A percentile compares a stretch with the other conserved stretches of the same genome.
Conservation (phyloP, 140 eudicot genomes). For the Eryngium alpinum region DNA sequence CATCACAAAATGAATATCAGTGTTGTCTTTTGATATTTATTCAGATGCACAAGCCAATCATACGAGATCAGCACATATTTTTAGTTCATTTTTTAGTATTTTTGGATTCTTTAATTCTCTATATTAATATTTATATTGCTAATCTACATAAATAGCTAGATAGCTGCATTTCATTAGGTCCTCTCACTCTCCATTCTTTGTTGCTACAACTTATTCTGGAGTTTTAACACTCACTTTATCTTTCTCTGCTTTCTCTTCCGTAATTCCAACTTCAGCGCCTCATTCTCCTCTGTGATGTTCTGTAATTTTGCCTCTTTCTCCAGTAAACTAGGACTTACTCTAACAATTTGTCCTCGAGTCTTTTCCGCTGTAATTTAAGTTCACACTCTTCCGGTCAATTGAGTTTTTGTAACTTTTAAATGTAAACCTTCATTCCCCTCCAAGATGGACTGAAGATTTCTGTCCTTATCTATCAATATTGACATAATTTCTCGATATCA, state of each 20-base stretch:
- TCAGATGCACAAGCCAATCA: too few species aligned
- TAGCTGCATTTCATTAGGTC: constrained; percentile 53
- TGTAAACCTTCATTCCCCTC: constrained; percentile 37
- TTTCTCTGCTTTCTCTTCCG: constrained; percentile 30
- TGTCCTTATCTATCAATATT: constrained; percentile 39
- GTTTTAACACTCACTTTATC: constrained; percentile 39
- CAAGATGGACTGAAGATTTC: constrained; percentile 26
- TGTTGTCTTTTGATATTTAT: too few species aligned
- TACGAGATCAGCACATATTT: too few species aligned
- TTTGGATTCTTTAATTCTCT: too few species aligned
- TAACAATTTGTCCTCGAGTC: constrained; percentile 34
- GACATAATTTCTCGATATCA: constrained; percentile 45
- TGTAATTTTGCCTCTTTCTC: constrained; percentile 48
- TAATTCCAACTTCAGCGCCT: constrained; percentile 43
- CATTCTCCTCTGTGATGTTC: constrained; percentile 54
- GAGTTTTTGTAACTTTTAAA: constrained; percentile 29
- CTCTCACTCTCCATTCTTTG: constrained; percentile 55
- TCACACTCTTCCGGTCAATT: constrained; percentile 27
- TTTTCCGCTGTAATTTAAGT: constrained; percentile 30
- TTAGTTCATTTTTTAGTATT: too few species aligned
- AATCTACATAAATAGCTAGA: too few species aligned
- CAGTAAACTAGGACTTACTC: constrained; percentile 31
- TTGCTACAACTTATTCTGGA: constrained; percentile 41
- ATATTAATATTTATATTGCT: too few species aligned
- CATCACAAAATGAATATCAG: too few species aligned